Evolutionary conservation across 805 yeast genomes (phyloP), one percentile per base, ranked within the genome.

Genomic region (Lachancea sp.): DNA sequence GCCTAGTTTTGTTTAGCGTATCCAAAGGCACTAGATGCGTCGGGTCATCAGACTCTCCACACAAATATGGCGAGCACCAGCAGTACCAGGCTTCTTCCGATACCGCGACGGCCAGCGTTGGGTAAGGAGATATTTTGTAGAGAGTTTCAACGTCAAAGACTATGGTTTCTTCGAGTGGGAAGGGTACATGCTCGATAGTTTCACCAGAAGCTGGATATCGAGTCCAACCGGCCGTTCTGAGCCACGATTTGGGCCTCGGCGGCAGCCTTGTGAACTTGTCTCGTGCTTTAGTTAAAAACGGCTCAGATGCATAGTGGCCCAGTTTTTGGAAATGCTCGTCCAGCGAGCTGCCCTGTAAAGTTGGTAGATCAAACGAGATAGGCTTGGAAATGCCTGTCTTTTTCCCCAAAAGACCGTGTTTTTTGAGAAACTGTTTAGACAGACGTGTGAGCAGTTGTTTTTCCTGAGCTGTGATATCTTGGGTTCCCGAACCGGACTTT

Each of bases 71-170:
- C 0, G 96, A 88, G 8, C 88, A 81, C 99, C 99, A 93, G 0
- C 82, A 80, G 58, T 90, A 93, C 95, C 97, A 89, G 0, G 96
- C 95, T 9, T 73, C 69, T 0, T 72, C 60, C 0, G 96, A 79
- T 1, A 74, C 81, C 10, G 96, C 95, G 0, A 85, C 76, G 1
- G 96, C 96, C 63, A 93, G 59, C 0, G 85, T 78, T 0, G 98
- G 82, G 58, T 79, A 90, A 3, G 74, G 75, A 0, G 93, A 78
- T 1, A 78, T 64, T 52, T 86, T 82, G 65, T 88, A 90, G 57
- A 90, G 60, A 0, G 83, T 86, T 61, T 93, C 99, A 10, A 87
- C 90, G 63, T 93, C 99, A 62, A 91, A 91, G 0, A 85, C 89
- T 11, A 93, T 57, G 2, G 77, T 78, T 35, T 79, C 73, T 46